These are phyloP conservation scores for Blastocystis sp. DNA, from an alignment of 352 stramenopile genomes.

Conservation along the genomic window DNA sequence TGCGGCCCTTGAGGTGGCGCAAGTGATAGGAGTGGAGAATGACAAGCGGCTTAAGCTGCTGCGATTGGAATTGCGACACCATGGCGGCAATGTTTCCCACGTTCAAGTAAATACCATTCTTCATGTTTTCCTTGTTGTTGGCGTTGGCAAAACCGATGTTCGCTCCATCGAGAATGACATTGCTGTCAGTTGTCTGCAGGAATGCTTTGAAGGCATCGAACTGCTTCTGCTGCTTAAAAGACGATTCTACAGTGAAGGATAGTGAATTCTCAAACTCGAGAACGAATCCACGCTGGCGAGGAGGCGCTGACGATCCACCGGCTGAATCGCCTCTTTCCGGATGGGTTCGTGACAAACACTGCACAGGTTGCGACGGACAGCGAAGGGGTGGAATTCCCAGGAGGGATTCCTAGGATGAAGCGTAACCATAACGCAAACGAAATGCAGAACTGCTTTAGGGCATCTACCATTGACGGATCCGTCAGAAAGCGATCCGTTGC, in stretches of 20 bases:
- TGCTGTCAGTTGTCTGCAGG: background rate
- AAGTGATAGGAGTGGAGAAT: conserved; percentile 55
- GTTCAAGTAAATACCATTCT: background rate
- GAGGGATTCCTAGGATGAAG: conserved; percentile 20
- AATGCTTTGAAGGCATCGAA: conserved; percentile 9
- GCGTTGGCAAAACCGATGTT: conserved; percentile 43
- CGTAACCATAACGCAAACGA: background rate
- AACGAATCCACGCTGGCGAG: background rate
- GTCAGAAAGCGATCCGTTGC: background rate
- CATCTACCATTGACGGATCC: background rate
- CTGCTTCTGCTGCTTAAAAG: background rate
- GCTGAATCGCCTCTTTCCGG: background rate
- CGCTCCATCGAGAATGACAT: conserved; percentile 48
- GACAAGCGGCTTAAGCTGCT: conserved; percentile 3
- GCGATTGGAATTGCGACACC: background rate
- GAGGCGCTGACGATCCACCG: background rate
- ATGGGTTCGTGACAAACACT: background rate
- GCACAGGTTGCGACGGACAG: background rate
- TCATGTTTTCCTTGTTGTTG: background rate
- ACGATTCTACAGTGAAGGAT: conserved; percentile 13
- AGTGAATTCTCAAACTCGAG: background rate
- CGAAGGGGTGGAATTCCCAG: conserved; percentile 6
- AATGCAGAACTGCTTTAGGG: conserved; percentile 48
- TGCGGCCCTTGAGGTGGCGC: conserved; percentile 2
- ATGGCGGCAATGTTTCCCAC: conserved; percentile 4